Base-by-base conservation (phyloP, 2,329 filamentous ascomycete species). In the Colletotrichum limetticola region DNA sequence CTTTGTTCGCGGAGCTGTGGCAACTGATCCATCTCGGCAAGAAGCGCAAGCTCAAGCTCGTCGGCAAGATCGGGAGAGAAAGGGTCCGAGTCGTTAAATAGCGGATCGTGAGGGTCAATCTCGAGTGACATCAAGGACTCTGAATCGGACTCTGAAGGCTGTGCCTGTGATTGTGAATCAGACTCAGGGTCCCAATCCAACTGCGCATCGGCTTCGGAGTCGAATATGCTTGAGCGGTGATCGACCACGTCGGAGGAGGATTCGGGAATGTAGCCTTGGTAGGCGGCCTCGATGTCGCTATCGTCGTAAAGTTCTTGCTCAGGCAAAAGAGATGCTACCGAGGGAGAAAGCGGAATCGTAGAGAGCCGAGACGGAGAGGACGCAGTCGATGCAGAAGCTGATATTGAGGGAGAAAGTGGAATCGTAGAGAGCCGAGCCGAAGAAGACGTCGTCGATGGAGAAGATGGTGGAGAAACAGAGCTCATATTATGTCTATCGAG, bases 31-130 rank as follows among this genome's bases (percentile, higher is more conserved):
- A 73, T 71, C 52, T 73, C 60, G 61, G 71, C 71, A 5, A 73
- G 71, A n/a, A 73, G 30, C 6, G 71, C 71, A 42, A 73, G 71
- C 32, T 73, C 71, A 2, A 73, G 60, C 57, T 73, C 71, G 53
- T 63, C 71, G 32, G 68, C 71, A 5, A 73, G 61, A 14, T 73
- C 71, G 16, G 71, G 56, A 42, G 71, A 73, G 6, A 73, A 61
- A 8, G 66, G 71, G 37, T 73, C 42, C 42, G 42, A 49, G 19
- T 49, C 62, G 16, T 65, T 37, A 12, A 65, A 65, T 3, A 65
- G 56, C 30, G 62, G 52, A 24, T 57, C 52, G 49, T 46, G 62
- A 4, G 32, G n/a, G 11, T 19, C 24, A 11, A 57, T 56, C 16
- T 30, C 62, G 62, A 56, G 49, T 19, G 52, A 65, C 19, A 65